Base-by-base conservation (phyloP, 768 basidiomycete genomes). In the Mrakia frigida region DNA sequence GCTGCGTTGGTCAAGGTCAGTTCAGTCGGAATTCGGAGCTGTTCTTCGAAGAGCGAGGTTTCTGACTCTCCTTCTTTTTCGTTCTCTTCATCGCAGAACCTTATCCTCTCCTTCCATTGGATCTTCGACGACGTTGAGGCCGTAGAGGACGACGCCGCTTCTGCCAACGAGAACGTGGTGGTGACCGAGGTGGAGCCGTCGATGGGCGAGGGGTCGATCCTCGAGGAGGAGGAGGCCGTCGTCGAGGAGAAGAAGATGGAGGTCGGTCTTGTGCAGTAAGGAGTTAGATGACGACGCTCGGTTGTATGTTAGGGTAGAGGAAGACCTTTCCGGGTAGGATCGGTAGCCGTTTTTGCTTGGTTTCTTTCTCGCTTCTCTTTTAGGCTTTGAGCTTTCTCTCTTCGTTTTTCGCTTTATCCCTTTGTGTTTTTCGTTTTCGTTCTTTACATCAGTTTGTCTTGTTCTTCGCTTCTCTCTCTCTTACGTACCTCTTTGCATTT, bases 1-100 rank as follows among this genome's bases (percentile, higher is more conserved):
- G 39, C 77, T 28, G 77, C 76, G 18, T 59, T 79, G 3, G 77
- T 80, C 65, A 77, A 78, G 28, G 70, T 72, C 7, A 23, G 70
- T 72, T 37, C 11, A 10, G 6, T 18, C 23, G 39, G 35, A 35
- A 39, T n/a, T 9, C 56, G n/a, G 7, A n/a, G 23, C 56, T 56
- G 56, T 28, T 56, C 56, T n/a, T 56, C n/a, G n/a, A n/a, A 25
- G 6, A 56, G 56, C 28, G 23, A 18, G 52, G n/a, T n/a, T 21
- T 18, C 52, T 56, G 56, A 56, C 56, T 25, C 18, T 63, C 43
- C 67, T 10, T 41, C 67, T 25, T 23, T 46, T 37, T 41, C 65
- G 21, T n/a, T 25, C 41, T 11, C 41, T 35, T 46, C 39, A 13
- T 67, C 65, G 43, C 68, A 50, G 41, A 73, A 60, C 31, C 72